Percentiles rank a stretch among this genome's conserved stretches.
These are phyloP conservation scores for Isabelozyma rhagii DNA, from an alignment of 805 yeast genomes.

Conservation along the genomic window DNA sequence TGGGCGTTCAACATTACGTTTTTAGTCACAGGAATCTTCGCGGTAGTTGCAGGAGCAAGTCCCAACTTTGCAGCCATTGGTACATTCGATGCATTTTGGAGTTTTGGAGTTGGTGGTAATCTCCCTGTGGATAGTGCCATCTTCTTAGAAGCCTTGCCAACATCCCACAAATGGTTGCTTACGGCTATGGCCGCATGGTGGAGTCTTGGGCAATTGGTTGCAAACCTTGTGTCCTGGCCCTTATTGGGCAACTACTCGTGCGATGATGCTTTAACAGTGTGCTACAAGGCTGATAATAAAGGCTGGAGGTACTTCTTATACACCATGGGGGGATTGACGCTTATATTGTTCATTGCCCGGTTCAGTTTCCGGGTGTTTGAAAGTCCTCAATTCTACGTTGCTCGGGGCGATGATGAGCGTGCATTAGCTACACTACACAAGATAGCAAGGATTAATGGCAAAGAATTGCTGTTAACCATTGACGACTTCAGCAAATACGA, in stretches of 20 bases:
- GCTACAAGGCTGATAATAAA: conserved; percentile 45
- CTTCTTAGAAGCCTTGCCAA: conserved; percentile 24
- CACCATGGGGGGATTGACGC: conserved; percentile 48
- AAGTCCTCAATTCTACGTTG: conserved; percentile 53
- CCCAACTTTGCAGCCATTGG: conserved; percentile 22
- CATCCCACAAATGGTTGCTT: conserved; percentile 20
- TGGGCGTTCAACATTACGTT: conserved; percentile 14
- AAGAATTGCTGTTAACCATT: conserved; percentile 40
- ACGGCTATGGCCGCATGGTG: conserved; percentile 49
- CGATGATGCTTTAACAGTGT: conserved; percentile 20
- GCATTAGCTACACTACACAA: conserved; percentile 41
- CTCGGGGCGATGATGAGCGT: conserved; percentile 50
- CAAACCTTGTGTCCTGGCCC: conserved; percentile 52
- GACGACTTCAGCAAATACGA: conserved; percentile 33
- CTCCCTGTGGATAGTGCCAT: conserved; percentile 26
- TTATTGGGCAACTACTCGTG: conserved; percentile 44
- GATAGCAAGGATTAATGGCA: conserved; percentile 44
- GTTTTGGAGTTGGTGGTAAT: conserved; percentile 26
- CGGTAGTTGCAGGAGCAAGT: conserved; percentile 24
- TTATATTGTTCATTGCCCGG: conserved; percentile 27
- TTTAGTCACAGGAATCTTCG: conserved; percentile 16
- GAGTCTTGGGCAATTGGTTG: conserved; percentile 60
- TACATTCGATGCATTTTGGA: conserved; percentile 17
- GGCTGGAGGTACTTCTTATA: conserved; percentile 61
- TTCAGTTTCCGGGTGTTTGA: conserved; percentile 43